Base-by-base conservation (phyloP, 208 protist species). In the Wallacemonas sp. region DNA sequence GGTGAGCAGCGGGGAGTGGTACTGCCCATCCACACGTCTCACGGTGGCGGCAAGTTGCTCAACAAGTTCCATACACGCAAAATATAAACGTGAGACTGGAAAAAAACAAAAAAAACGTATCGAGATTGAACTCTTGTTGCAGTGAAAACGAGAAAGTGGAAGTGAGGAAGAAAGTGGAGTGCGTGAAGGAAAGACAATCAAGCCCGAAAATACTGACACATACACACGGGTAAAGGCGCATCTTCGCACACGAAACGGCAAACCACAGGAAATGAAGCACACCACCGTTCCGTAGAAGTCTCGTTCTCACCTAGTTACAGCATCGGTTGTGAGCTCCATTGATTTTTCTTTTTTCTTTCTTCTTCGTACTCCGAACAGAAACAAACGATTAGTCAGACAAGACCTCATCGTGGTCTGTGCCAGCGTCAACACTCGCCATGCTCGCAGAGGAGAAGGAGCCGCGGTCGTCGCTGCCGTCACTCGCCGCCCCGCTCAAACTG, bases 1-100 rank as follows among this genome's bases (percentile, higher is more conserved):
- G 4, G 31, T 42, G 29, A 59, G 52, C 52, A 59, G 10, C n/a
- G 52, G 31, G 3, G 52, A 59, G 52, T 59, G 52, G 29, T 59
- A 41, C 52, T 59, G 26, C 52, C 3, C 52, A 18, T 59, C 52
- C 52, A 42, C 52, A 33, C 52, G 52, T 5, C 52, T 5, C 26
- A 59, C 26, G 4, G 52, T 10, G 10, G 26, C 52, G 16, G 20
- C 52, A 4, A 59, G 52, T 23, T 42, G 52, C 22, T 41, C 52
- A 41, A 59, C 39, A 10, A 25, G 10, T 44, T 59, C 52, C 52
- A 59, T 59, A 3, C n/a, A 23, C 7, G 11, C 20, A n/a, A 7
- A 25, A 3, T 22, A 20, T 0, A 7, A 25, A 3, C 5, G 26
- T 0, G 36, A 41, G 36, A 14, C 36, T 41, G 7, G 36, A 41